Conservation (phyloP, 2,329 filamentous ascomycete species). For the Zymoseptoria passerinii region DNA sequence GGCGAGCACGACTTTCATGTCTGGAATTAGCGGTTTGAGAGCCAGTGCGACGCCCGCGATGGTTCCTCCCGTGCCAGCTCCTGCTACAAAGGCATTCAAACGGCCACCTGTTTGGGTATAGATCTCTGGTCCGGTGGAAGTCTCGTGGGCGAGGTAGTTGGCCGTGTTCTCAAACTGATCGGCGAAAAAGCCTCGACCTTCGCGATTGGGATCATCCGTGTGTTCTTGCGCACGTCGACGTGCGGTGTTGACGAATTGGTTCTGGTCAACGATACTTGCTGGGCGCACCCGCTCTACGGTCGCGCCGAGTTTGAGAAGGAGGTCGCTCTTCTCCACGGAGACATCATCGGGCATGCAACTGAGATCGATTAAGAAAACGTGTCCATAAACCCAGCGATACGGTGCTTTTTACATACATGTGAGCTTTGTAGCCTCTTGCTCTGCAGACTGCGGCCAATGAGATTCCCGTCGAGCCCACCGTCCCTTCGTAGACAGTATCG, state of each 20-base stretch:
- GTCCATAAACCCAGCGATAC: not conserved
- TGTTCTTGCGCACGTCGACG: conserved; percentile 68
- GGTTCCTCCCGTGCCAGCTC: conserved; percentile 90
- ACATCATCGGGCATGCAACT: conserved; percentile 93
- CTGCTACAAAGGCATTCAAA: conserved; percentile 82
- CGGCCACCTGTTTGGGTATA: conserved; percentile 63
- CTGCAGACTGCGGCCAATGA: conserved; percentile 83
- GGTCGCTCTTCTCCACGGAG: conserved; percentile 76
- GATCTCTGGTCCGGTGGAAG: conserved; percentile 83
- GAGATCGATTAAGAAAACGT: conserved; percentile 10
- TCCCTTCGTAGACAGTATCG: conserved; percentile 96
- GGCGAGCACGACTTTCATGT: conserved; percentile 68
- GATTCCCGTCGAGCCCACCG: conserved; percentile 91
- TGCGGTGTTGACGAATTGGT: conserved; percentile 91
- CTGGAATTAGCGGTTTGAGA: conserved; percentile 63
- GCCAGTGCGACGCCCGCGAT: conserved; percentile 78
- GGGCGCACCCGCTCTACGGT: conserved; percentile 85
- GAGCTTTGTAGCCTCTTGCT: conserved; percentile 79
- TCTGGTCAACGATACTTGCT: conserved; percentile 84
- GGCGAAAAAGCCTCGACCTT: conserved; percentile 79
- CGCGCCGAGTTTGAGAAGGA: conserved; percentile 82
- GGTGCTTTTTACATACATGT: conserved; percentile 54
- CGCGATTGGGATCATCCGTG: conserved; percentile 47
- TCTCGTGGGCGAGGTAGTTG: conserved; percentile 79
- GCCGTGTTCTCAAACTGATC: conserved; percentile 91